Conservation (phyloP, 2,329 filamentous ascomycete genomes). For the Teratosphaeria destructans region DNA sequence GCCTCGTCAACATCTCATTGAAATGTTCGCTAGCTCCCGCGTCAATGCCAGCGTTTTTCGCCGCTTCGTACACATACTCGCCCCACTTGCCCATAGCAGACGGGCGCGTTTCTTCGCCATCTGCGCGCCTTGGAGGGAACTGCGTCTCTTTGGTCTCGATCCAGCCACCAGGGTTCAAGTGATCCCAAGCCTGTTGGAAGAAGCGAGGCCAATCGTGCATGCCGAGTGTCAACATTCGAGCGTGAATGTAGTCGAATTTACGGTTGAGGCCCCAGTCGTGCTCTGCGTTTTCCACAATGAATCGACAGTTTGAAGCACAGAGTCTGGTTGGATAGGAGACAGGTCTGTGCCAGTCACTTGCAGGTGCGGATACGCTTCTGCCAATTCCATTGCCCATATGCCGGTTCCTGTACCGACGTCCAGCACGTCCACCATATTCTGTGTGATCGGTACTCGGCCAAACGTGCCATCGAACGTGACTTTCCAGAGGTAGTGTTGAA, state of each 20-base stretch:
- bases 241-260: constrained; percentile 30
- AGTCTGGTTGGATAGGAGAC: constrained; percentile 20
- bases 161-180: constrained; percentile 11
- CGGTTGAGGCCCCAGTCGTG: constrained; percentile 29
- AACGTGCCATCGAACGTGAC: constrained; percentile 16
- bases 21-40: constrained; percentile 1
- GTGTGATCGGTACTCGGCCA: constrained; percentile 12
- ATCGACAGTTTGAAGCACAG: constrained; percentile 10
- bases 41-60: constrained; percentile 3
- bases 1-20: constrained; percentile 6
- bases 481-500: constrained; percentile 29
- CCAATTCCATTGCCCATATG: constrained; percentile 24
- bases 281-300: constrained; percentile 10
- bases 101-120: neutral
- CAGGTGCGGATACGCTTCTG: constrained; percentile 13
- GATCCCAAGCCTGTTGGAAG: constrained; percentile 5
- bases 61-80: constrained; percentile 2
- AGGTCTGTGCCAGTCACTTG: constrained; percentile 27
- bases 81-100: constrained; percentile 1
- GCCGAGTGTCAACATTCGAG: constrained; percentile 34
- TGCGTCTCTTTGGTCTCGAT: constrained; percentile 5
- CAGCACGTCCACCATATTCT: constrained; percentile 19
- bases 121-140: neutral
- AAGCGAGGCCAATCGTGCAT: constrained; percentile 33
- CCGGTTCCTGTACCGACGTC: constrained; percentile 41